A percentile compares a stretch with the other conserved stretches of the same genome.
Evolutionary conservation across 2,329 filamentous ascomycete species (phyloP).

Genomic region (Kalmusia sp.): DNA sequence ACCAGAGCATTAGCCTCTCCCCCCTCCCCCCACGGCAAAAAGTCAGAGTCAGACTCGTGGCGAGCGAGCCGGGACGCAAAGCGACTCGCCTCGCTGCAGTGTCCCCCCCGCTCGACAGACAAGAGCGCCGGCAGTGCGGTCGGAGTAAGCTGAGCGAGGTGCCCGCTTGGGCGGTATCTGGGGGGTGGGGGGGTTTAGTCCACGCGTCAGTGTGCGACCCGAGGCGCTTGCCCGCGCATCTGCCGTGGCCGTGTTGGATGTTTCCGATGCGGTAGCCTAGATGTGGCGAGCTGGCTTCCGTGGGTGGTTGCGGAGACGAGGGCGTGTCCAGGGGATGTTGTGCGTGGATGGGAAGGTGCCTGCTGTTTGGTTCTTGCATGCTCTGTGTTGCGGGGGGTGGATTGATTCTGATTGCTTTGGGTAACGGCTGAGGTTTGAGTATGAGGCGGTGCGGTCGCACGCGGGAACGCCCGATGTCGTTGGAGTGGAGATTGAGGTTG

Average conservation of each 20-base stretch:
- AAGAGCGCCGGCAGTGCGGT: neutral
- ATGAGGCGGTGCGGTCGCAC: neutral
- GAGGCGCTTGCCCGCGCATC: too few relatives aligned
- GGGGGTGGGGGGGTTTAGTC: too few relatives aligned
- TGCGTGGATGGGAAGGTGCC: too few relatives aligned
- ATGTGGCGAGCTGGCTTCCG: too few relatives aligned
- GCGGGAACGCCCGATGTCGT: neutral
- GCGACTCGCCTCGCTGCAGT: neutral
- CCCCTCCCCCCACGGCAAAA: too few relatives aligned
- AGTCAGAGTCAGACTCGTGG: neutral
- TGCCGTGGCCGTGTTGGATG: neutral
- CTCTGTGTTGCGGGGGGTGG: too few relatives aligned
- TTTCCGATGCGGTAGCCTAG: neutral
- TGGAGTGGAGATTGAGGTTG: too few relatives aligned
- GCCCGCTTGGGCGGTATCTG: too few relatives aligned
- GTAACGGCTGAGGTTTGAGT: neutral
- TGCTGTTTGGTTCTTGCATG: too few relatives aligned
- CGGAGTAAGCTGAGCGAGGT: constrained; percentile 3
- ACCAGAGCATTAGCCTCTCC: too few relatives aligned
- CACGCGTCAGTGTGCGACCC: neutral
- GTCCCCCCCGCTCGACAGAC: neutral
- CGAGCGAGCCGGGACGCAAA: neutral
- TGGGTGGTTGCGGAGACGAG: too few relatives aligned
- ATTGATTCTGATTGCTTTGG: neutral
- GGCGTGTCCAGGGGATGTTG: too few relatives aligned